Evolutionary conservation across 176 grass and related monocot species (phyloP).

Genomic region (Rhynchospora tenuis): DNA sequence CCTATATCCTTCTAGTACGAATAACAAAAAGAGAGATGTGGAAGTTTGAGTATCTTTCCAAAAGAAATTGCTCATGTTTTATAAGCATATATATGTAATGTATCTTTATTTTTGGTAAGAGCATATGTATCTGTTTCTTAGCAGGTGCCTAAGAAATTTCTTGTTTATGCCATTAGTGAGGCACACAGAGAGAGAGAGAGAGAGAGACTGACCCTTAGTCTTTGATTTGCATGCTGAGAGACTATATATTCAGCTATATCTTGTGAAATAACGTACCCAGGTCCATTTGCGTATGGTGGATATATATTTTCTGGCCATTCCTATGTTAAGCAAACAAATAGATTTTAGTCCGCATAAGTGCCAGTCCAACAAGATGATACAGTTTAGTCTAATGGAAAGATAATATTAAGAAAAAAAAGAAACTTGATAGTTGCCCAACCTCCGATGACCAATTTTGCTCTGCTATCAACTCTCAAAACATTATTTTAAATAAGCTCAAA

Average conservation of each 20-base stretch:
- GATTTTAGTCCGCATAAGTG: neutral
- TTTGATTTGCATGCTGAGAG: constrained; percentile 73
- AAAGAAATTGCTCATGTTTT: neutral
- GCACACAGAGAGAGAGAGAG: neutral
- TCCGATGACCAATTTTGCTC: neutral
- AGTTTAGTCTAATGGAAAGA: neutral
- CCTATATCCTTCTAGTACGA: neutral
- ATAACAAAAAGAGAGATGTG: neutral
- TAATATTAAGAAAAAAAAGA: neutral
- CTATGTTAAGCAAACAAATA: constrained; percentile 36
- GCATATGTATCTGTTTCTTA: neutral
- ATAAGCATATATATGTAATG: too few relatives aligned
- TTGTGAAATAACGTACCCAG: constrained; percentile 82
- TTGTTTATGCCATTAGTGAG: constrained; percentile 5
- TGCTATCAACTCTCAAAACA: neutral
- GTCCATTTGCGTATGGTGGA: constrained; percentile 90
- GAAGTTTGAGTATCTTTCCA: neutral
- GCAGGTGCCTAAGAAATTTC: neutral
- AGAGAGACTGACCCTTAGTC: constrained; percentile 51
- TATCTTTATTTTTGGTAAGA: too few relatives aligned
- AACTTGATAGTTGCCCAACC: neutral
- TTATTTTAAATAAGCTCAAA: neutral
- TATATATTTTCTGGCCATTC: constrained; percentile 97
- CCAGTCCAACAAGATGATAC: neutral
- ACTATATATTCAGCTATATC: constrained; percentile 70